phyloP scores from a whole-genome alignment of 352 stramenopile species.

The Globisporangium acanthophoron region DNA sequence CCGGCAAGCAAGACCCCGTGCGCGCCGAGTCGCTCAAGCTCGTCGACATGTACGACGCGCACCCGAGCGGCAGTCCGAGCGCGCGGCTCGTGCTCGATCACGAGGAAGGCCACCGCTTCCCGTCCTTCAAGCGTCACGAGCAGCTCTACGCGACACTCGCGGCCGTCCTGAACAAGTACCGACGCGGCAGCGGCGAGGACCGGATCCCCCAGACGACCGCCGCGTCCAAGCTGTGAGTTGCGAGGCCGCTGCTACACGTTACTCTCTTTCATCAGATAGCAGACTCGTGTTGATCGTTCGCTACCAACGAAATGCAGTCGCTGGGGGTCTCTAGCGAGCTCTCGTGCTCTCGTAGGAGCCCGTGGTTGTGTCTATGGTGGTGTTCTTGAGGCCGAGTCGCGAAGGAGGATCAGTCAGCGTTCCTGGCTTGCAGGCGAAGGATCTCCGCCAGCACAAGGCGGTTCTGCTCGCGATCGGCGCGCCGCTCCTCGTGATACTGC shows the following conservation, averaged over 20 bases:
- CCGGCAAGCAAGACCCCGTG: slow-evolving; percentile 19
- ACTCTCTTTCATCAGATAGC: too few species aligned
- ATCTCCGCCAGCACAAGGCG: not conserved
- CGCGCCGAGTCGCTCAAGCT: slow-evolving; percentile 17
- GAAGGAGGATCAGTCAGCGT: not conserved
- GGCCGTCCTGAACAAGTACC: slow-evolving; percentile 19
- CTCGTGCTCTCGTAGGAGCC: too few species aligned
- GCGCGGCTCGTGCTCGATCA: slow-evolving; percentile 29
- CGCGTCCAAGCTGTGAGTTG: not conserved
- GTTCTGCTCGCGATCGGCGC: not conserved
- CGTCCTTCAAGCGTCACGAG: slow-evolving; percentile 19
- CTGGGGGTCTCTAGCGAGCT: too few species aligned
- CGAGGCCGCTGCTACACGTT: too few species aligned
- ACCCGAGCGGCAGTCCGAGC: slow-evolving; percentile 12
- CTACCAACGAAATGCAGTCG: too few species aligned
- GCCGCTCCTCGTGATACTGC: not conserved
- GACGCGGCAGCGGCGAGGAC: slow-evolving; percentile 1
- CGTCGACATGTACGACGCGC: slow-evolving; percentile 18
- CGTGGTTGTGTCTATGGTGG: too few species aligned
- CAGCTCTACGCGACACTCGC: slow-evolving; percentile 18
- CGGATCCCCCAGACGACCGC: not conserved
- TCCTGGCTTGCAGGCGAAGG: not conserved
- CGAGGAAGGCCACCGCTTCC: slow-evolving; percentile 40
- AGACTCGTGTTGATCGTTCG: too few species aligned
- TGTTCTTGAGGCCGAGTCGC: too few species aligned